Base-by-base conservation (phyloP, 805 yeast genomes). In the Myxozyma mucilagina region DNA sequence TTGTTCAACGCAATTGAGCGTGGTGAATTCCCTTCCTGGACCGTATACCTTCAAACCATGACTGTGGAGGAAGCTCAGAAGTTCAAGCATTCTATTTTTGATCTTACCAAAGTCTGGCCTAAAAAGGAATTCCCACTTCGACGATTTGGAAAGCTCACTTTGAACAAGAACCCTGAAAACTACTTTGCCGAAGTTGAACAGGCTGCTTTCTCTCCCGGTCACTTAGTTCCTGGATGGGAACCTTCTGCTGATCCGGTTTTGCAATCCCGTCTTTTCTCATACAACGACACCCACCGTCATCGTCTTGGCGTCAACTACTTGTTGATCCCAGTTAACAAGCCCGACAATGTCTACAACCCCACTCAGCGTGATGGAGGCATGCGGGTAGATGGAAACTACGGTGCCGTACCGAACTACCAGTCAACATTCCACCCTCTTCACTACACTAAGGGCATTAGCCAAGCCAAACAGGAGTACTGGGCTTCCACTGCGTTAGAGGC, bases 401-500 rank as follows among this genome's bases (percentile, higher is more conserved):
- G 83, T 14, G 60, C 73, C 35, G 73, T 75, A 63, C 85, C 86
- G 54, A 81, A 82, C 72, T 84, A 80, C 69, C 60, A 56, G 56
- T 54, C 61, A 14, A 55, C 65, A 18, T 53, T 56, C 48, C 44
- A 16, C 29, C 65, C 62, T 3, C 50, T 73, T 59, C 58, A 61
- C 57, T 75, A 74, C 70, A 39, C 67, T 45, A 61, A 63, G 55
- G 68, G 66, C 54, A 4, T 32, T 43, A 35, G 20, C n/a, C 39
- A 56, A 20, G 81, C 82, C 70, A 84, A 84, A 68, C 92, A 87
- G 75, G 96, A 89, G 77, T 81, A 84, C 63, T 89, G 94, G 94
- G 77, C 78, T 59, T 94, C 94, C 60, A 83, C 90, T 57, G 94
- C 94, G 50, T 78, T 86, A 64, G 90, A 93, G 66, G 89, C 83